A percentile compares a stretch with the other conserved stretches of the same genome.
These are phyloP conservation scores for Recurvomyces mirabilis DNA, from an alignment of 495 filamentous ascomycete genomes.

Conservation along the genomic window DNA sequence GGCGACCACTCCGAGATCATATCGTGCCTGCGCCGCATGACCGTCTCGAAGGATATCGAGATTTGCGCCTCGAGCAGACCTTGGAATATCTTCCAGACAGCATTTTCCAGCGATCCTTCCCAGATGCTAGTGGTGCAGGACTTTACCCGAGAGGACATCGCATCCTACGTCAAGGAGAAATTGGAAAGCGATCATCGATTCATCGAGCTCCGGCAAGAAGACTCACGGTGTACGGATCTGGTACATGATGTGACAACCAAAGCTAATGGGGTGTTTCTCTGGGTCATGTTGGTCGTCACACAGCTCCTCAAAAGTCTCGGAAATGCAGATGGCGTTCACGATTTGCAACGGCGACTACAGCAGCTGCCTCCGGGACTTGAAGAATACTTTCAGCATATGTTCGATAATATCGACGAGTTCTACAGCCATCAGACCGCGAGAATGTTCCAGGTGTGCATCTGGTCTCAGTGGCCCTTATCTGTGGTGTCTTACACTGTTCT, in stretches of 20 bases:
- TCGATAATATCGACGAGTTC: conserved; percentile 6
- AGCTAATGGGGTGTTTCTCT: conserved; percentile 5
- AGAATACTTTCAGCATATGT: conserved; percentile 7
- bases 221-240: neutral
- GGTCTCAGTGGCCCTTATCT: neutral
- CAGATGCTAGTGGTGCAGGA: too few species aligned
- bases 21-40: too few species aligned
- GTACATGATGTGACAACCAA: conserved; percentile 3
- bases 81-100: too few species aligned
- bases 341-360: neutral
- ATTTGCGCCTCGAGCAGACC: too few species aligned
- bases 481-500: neutral
- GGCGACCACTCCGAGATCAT: too few species aligned
- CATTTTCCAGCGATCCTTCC: too few species aligned
- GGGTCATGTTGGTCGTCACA: conserved; percentile 2
- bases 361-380: neutral
- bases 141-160: too few species aligned
- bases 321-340: neutral
- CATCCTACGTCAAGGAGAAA: too few species aligned
- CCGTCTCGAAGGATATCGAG: too few species aligned
- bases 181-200: too few species aligned
- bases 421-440: conserved; percentile 2
- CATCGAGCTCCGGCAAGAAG: too few species aligned
- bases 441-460: neutral
- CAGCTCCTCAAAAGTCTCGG: conserved; percentile 4